phyloP scores from a whole-genome alignment of 495 filamentous ascomycete genomes.

The Podospora bellae-mahoneyi region DNA sequence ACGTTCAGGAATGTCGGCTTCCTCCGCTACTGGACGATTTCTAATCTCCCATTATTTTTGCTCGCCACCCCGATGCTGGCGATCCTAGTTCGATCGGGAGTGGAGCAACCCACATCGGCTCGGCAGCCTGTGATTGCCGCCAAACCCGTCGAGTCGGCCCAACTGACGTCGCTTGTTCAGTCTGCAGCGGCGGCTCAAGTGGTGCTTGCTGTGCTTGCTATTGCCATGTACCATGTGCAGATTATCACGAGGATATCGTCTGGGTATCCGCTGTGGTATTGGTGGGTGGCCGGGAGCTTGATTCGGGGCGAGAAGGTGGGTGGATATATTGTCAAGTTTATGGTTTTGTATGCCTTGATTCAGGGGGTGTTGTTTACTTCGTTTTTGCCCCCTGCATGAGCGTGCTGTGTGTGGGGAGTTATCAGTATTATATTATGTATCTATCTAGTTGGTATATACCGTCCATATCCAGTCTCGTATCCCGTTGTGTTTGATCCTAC shows the following conservation, averaged over 20 bases:
- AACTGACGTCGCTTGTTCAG: conserved; percentile 34
- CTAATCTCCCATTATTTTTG: conserved; percentile 85
- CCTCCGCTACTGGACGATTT: conserved; percentile 82
- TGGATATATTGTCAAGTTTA: conserved; percentile 45
- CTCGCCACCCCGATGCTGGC: conserved; percentile 74
- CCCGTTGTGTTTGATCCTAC: background rate
- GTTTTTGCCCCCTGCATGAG: conserved; percentile 86
- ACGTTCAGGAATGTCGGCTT: conserved; percentile 73
- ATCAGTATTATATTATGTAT: conserved; percentile 7
- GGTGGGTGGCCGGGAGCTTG: conserved; percentile 59
- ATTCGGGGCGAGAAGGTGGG: conserved; percentile 30
- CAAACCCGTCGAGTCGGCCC: conserved; percentile 21
- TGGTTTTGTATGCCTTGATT: conserved; percentile 76
- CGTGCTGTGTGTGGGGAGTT: background rate
- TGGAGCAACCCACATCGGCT: conserved; percentile 41
- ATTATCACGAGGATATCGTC: conserved; percentile 88
- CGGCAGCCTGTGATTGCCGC: background rate
- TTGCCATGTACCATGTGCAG: conserved; percentile 85
- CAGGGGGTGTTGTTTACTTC: conserved; percentile 82
- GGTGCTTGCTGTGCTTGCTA: conserved; percentile 63
- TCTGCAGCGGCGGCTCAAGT: conserved; percentile 71
- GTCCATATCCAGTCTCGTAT: background rate
- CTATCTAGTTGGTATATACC: background rate
- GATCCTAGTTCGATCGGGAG: conserved; percentile 61
- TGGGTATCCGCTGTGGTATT: conserved; percentile 86